These are phyloP conservation scores for Paraconiothyrium brasiliense DNA, from an alignment of 2,329 filamentous ascomycete genomes.

Conservation along the genomic window DNA sequence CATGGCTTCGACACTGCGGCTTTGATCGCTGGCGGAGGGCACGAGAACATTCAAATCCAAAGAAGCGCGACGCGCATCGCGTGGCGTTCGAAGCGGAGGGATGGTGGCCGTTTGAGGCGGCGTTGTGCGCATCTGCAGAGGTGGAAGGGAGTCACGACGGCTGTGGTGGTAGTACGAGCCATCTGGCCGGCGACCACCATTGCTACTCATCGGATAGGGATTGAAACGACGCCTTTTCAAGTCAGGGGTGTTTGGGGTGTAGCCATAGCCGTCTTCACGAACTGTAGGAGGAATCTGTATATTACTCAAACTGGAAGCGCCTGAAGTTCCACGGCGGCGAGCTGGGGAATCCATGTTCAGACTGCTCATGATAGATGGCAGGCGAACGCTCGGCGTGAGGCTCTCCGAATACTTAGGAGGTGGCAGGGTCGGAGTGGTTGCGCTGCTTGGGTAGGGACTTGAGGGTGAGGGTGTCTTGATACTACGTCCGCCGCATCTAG, in stretches of 20 bases:
- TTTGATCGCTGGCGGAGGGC: conserved; percentile 48
- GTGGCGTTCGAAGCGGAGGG: conserved; percentile 45
- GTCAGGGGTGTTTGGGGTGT: conserved; percentile 45
- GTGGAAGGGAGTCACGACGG: conserved; percentile 47
- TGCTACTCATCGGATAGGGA: conserved; percentile 48
- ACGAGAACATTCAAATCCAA: conserved; percentile 36
- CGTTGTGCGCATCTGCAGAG: conserved; percentile 42
- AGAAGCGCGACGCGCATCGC: conserved; percentile 33
- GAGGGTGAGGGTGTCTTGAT: conserved; percentile 70
- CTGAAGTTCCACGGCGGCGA: conserved; percentile 32
- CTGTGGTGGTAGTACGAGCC: conserved; percentile 55
- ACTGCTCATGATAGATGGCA: conserved; percentile 52
- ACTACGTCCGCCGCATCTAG: conserved; percentile 75
- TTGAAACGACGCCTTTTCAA: conserved; percentile 48
- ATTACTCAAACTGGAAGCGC: conserved; percentile 39
- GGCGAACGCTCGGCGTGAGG: conserved; percentile 44
- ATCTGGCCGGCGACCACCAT: conserved; percentile 66
- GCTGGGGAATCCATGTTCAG: conserved; percentile 51
- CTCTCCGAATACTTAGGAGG: conserved; percentile 48
- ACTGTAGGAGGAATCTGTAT: conserved; percentile 36
- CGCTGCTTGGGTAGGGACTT: conserved; percentile 63
- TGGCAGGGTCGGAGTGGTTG: conserved; percentile 50
- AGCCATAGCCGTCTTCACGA: conserved; percentile 43
- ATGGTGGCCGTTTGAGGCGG: conserved; percentile 45
- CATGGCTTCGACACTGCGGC: conserved; percentile 69